Evolutionary conservation across 805 yeast species (phyloP), one percentile per base, ranked within the genome.

Genomic region (Lachancea thermotolerans): DNA sequence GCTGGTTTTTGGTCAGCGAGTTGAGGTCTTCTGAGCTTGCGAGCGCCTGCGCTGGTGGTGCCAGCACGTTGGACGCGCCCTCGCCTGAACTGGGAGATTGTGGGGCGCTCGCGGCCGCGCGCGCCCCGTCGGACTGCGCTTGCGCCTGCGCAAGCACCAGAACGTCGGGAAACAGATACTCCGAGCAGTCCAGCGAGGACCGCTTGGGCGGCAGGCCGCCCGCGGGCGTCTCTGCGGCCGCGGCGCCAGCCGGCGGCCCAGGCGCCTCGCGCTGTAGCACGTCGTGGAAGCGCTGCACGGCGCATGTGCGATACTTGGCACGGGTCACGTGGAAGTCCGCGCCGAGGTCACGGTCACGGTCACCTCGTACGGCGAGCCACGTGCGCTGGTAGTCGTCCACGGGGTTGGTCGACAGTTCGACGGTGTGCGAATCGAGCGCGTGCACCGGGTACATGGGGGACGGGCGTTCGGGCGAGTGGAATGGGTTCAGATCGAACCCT

Each of bases 321-420:
- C 39, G 30, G 17, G 39, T 38, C 37, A 44, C 42, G 39, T 38
- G 42, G 27, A 38, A 30, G 10, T 30, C 33, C 12, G 29, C 33
- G n/a, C 21, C 18, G 9, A 29, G 14, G 15, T 18, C 30, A 12
- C 30, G 10, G 3, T 4, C 4, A 4, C 29, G 36, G 35, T 17
- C 17, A 14, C 12, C 25, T 4, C 12, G 35, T 15, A 25, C 17
- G 25, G 40, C 25, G 33, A 62, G 58, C 44, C 49, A 58, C 10
- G 60, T 41, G 40, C 67, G 46, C 47, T 63, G 67, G 43, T 60
- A 63, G 38, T 63, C 66, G 43, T 63, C 67, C 34, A 58, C 29
- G 5, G 66, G 63, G 28, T 51, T 52, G 4, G 44, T 47, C 4
- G 58, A 41, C 4, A 62, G 46, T 16, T 35, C 45, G 12, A 62